Base-by-base conservation (phyloP, 139 green algal species). In the Asterochloris erici region DNA sequence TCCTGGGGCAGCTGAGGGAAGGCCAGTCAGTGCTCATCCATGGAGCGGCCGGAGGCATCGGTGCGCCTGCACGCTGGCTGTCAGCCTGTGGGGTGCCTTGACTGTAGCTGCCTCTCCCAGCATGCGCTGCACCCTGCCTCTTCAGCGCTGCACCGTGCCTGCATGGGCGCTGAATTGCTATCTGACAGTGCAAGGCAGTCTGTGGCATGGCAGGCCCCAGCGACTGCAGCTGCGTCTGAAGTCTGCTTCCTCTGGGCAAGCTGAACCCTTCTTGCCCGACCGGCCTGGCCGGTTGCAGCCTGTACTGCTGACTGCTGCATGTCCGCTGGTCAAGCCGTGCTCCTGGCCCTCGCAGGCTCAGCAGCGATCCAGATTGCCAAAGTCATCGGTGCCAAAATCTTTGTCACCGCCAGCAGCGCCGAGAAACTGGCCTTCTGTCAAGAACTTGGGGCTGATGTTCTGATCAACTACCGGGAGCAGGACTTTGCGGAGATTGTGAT, bases 381-480 rank as follows among this genome's bases (percentile, higher is more conserved):
- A 27, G 61, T 74, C 14, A 81, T 81, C n/a, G 77, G 77, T 28
- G 26, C 77, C 77, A 74, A 73, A 1, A 60, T 81, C 27, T 81
- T 81, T 26, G 73, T 63, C 10, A 81, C 77, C 61, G 62, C 77
- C 15, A 64, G 77, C n/a, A 73, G 61, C 13, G 21, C 61, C 12
- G 77, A 81, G n/a, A 81, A 81, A 19, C 77, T 81, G 0, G 27
- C 73, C 77, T 74, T 81, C 73, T 62, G 61, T 2, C 64, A 85
- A 63, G 63, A 73, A 21, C 77, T 92, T 68, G 87, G 87, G 1
- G 89, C 89, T 17, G 84, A 91, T 82, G 29, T 69, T 38, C 83
- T 83, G 10, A 85, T 93, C 38, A 86, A 93, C 79, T 90, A 93
- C 86, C 90, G 78, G 62, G 82, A 88, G 81, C 73, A 87, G 60